Base-by-base conservation (phyloP, 2,329 filamentous ascomycete genomes). In the Fusarium luffae region DNA sequence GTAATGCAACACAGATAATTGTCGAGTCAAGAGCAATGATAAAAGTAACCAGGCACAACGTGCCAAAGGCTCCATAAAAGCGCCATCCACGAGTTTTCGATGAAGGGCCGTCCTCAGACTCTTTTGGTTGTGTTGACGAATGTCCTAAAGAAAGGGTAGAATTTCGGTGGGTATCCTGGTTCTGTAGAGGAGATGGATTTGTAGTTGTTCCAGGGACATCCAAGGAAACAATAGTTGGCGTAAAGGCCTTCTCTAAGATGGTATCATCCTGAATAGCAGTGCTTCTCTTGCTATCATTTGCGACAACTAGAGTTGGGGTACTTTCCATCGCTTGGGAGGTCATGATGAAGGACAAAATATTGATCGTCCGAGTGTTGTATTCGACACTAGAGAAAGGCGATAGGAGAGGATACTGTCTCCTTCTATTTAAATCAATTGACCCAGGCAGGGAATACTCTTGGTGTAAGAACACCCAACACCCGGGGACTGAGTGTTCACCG, bases 1-100 rank as follows among this genome's bases (percentile, higher is more conserved):
- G 68, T 23, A 74, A 43, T 7, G 68, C 72, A 54, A 74, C 69
- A 12, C 65, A 69, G 27, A 74, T 74, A 18, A 74, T 74, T 5
- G 69, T 71, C 13, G 71, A 72, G 37, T 74, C 71, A 27, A 74
- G 65, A n/a, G 72, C 71, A 54, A 72, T 69, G 42, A 74, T 72
- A 21, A 74, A 74, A 4, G 66, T 72, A 7, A 71, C 56, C 10
- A 74, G 58, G 23, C 72, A 74, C 21, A 74, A 40, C 3, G 71
- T 74, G 44, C 59, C 71, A 68, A 74, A 74, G 11, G 71, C 71
- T 3, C 71, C 64, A 12, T 74, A 74, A 47, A 71, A 69, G 5
- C 54, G 60, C 69, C 54, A 73, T 62, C 62, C 64, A 46, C 71
- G 64, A 37, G 28, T 48, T 54, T 23, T 34, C n/a, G 27, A 59